phyloP scores from a whole-genome alignment of 2,329 filamentous ascomycete genomes.

The Thyridium curvatum region DNA sequence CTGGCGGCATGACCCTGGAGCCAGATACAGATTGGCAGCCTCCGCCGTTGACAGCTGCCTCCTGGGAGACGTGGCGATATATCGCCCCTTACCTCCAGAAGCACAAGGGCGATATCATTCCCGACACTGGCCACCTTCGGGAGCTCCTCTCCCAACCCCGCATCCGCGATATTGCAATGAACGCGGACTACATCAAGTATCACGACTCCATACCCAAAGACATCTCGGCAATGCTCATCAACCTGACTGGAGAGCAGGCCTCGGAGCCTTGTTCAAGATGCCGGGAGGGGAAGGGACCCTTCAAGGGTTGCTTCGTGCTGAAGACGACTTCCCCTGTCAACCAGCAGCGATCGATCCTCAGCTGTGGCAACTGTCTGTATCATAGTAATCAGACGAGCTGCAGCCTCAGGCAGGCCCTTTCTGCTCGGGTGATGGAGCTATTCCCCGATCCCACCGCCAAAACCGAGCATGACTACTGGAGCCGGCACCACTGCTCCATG shows the following conservation, averaged over 20 bases:
- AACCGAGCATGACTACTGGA: neutral
- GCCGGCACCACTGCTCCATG: neutral
- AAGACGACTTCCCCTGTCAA: conserved; percentile 3
- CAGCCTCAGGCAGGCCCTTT: conserved; percentile 8
- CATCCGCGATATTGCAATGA: conserved; percentile 21
- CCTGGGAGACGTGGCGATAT: conserved; percentile 17
- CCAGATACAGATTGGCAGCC: neutral
- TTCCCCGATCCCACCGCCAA: conserved; percentile 4
- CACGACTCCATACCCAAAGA: conserved; percentile 17
- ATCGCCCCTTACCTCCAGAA: conserved; percentile 13
- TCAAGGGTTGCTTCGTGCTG: conserved; percentile 19
- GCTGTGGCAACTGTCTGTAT: conserved; percentile 22
- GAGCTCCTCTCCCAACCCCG: conserved; percentile 16
- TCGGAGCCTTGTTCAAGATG: conserved; percentile 17
- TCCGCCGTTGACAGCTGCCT: neutral
- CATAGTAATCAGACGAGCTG: conserved; percentile 15
- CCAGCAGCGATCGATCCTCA: conserved; percentile 7
- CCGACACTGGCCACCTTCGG: conserved; percentile 11
- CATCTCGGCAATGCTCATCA: conserved; percentile 19
- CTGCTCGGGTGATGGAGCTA: conserved; percentile 3
- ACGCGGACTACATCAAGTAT: conserved; percentile 10
- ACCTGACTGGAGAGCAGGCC: conserved; percentile 21
- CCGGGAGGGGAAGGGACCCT: conserved; percentile 16
- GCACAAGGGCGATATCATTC: conserved; percentile 7
- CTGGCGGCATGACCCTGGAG: neutral